Base-by-base conservation (phyloP, 306 rosid species). In the Medicago arabica region DNA sequence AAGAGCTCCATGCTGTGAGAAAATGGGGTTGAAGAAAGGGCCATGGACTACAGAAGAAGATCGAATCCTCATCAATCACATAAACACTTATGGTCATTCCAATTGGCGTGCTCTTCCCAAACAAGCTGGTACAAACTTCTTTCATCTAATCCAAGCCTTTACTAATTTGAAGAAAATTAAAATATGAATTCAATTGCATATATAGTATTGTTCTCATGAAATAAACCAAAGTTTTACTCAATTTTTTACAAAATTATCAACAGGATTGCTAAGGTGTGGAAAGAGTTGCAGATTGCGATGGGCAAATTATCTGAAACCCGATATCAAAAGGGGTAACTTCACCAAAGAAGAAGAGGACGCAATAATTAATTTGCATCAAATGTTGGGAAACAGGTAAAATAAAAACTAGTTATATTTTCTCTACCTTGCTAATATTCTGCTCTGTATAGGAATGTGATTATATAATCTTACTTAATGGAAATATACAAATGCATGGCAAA, bases 31-130 rank as follows among this genome's bases (percentile, higher is more conserved):
- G 82, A 94, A 91, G 90, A 94, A 67, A 90, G 98, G 98, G 2
- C 96, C 96, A 39, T 94, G 98, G 98, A 81, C 91, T 31, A 57
- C 81, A 34, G 90, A 94, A 69, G 98, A 94, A 87, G 98, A 94
- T 61, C 85, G 36, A 17, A 67, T 87, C 9, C 96, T 94, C 75
- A 81, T 88, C 86, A 54, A 75, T 80, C 86, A 86, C 82, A 89
- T 94, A 72, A 82, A 82, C 14, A 82, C 21, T 6, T 41, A 82
- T 73, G 98, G 96, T 83, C 97, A 94, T 60, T 74, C 83, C 46
- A 94, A 94, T 53, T 94, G 98, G 98, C 83, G 98, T 71, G 97
- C 98, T 39, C 97, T 94, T 6, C 98, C 98, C 9, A 94, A 85
- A 84, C 92, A 57, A 25, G 93, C 98, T 18, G 98, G 97, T 93